Conservation (phyloP, 495 filamentous ascomycete genomes). For the Aspergillus diversus region DNA sequence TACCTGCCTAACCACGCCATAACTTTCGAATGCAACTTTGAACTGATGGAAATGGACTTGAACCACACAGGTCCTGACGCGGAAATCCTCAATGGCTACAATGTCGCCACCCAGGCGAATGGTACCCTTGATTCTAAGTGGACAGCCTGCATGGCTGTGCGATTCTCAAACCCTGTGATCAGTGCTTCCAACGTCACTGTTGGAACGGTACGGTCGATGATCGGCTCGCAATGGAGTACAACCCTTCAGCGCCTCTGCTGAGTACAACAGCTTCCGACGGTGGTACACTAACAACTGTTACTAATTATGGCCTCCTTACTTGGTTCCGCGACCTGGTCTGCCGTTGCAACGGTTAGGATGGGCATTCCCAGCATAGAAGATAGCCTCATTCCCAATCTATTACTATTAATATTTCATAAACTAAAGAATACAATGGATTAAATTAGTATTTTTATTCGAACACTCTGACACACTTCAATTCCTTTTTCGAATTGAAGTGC, state of each 20-base stretch:
- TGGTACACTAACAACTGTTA: background rate
- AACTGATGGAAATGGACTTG: slow-evolving; percentile 63
- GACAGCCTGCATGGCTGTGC: slow-evolving; percentile 61
- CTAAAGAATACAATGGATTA: too few relatives aligned
- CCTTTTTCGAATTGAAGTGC: too few relatives aligned
- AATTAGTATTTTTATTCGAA: too few relatives aligned
- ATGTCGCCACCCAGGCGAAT: slow-evolving; percentile 75
- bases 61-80: slow-evolving; percentile 61
- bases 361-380: too few relatives aligned
- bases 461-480: too few relatives aligned
- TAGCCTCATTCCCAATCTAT: too few relatives aligned
- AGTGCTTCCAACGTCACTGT: slow-evolving; percentile 76
- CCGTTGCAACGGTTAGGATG: background rate
- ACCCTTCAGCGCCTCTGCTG: background rate
- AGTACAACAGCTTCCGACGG: background rate
- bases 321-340: background rate
- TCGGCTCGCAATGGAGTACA: background rate
- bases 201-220: slow-evolving; percentile 74
- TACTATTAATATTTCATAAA: too few relatives aligned
- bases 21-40: slow-evolving; percentile 62
- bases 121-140: slow-evolving; percentile 67
- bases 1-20: slow-evolving; percentile 82
- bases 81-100: slow-evolving; percentile 76
- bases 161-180: slow-evolving; percentile 52
- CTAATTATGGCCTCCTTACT: background rate